Base-by-base conservation (phyloP, 129 eudicot genomes). In the Artemisia annua region DNA sequence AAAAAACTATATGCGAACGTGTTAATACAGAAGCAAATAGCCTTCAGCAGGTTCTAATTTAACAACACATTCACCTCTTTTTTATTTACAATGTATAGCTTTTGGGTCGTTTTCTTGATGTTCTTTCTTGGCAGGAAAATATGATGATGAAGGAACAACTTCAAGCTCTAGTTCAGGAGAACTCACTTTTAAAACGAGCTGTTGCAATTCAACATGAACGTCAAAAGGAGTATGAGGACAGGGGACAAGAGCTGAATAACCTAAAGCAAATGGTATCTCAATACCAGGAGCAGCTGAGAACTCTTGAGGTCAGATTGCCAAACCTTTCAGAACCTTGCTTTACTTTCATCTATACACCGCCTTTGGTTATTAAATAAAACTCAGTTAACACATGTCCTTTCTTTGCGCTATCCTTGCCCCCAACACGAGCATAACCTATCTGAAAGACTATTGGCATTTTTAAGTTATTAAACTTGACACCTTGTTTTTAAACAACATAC, bases 121-220 rank as follows among this genome's bases (percentile, higher is more conserved):
- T 78, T 67, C 19, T 75, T 46, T 71, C 69, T 28, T 16, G 74
- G 66, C 73, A 94, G 98, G 97, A 90, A 68, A 87, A 87, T 78
- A 26, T 74, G 28, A 61, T 81, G 77, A 86, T 94, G 73, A 94
- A 90, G 84, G 96, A 90, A 74, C 98, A 94, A 66, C 81, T 90
- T 2, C 89, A 94, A 76, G 87, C 86, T 8, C 70, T 90, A 57
- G 69, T 90, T 46, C 98, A 94, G 72, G 98, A 94, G 74, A 94
- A 94, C 64, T 65, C 81, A 17, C 64, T 94, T 26, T 78, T 94
- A 76, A 94, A 94, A 66, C 88, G 98, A 67, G 98, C 98, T 2
- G 98, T 94, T 80, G 82, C 96, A 28, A 87, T 94, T 64, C 98
- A 94, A 48, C 98, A 94, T 78, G 97, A 94, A 62, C 87, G 96